phyloP scores from a whole-genome alignment of 73 alveolate species.

The Uronychia binucleata region DNA sequence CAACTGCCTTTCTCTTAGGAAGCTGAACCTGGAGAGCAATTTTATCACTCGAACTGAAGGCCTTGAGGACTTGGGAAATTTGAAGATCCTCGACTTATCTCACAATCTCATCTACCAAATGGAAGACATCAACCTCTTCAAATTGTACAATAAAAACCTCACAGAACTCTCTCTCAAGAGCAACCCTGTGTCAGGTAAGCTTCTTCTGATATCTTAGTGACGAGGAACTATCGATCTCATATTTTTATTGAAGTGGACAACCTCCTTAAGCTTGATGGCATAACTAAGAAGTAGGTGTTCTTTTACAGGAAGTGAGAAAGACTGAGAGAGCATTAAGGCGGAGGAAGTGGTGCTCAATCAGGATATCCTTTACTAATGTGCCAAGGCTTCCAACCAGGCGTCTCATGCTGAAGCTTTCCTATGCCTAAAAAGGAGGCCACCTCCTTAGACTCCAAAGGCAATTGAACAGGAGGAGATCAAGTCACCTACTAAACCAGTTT shows the following conservation, averaged over 20 bases:
- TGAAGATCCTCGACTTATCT: constrained; percentile 63
- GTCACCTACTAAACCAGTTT: no score
- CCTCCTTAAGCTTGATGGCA: constrained; percentile 54
- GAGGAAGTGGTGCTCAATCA: constrained; percentile 29
- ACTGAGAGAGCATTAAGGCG: constrained; percentile 25
- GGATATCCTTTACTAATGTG: neutral
- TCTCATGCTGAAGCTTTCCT: neutral
- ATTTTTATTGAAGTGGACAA: constrained; percentile 35
- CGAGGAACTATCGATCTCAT: constrained; percentile 43
- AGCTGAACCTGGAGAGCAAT: constrained; percentile 85
- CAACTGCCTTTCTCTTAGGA: constrained; percentile 65
- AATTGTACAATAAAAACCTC: constrained; percentile 6
- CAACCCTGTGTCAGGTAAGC: constrained; percentile 56
- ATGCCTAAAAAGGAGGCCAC: neutral
- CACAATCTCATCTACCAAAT: constrained; percentile 30
- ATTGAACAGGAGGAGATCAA: neutral
- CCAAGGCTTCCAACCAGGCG: neutral
- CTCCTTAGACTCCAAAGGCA: neutral
- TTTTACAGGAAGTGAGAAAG: constrained; percentile 59
- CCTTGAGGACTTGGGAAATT: constrained; percentile 58
- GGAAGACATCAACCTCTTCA: neutral
- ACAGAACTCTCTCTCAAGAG: constrained; percentile 58
- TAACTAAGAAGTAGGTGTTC: constrained; percentile 21
- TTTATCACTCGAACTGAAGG: constrained; percentile 79
- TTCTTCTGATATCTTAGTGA: constrained; percentile 15